phyloP scores from a whole-genome alignment of 345 rosid genomes.

The Brassica cretica region DNA sequence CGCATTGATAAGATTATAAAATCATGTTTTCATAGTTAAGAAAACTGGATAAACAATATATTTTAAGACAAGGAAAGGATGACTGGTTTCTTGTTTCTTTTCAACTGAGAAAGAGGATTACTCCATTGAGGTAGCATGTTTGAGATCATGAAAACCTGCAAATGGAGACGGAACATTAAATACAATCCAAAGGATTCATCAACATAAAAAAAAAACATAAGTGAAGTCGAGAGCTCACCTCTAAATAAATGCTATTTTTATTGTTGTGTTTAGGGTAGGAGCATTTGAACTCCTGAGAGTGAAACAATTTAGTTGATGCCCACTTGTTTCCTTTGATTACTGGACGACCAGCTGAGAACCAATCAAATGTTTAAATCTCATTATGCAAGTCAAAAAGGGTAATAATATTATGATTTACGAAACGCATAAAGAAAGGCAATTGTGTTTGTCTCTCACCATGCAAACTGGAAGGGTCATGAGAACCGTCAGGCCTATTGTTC shows the following conservation, averaged over 20 bases:
- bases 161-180: background rate
- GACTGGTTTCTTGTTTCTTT: background rate
- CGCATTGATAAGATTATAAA: background rate
- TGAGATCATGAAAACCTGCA: constrained; percentile 3
- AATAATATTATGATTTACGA: background rate
- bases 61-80: too few species aligned
- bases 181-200: background rate
- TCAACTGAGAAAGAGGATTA: background rate
- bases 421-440: background rate
- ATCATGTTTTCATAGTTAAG: background rate
- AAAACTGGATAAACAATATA: background rate
- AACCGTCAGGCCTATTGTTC: constrained; percentile 83
- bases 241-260: background rate
- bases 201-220: background rate
- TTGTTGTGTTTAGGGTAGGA: constrained; percentile 28
- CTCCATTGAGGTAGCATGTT: background rate
- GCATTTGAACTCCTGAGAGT: constrained; percentile 41
- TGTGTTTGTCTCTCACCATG: constrained; percentile 55
- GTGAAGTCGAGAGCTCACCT: constrained; percentile 12
- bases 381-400: background rate
- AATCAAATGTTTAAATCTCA: background rate
- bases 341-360: constrained; percentile 71
- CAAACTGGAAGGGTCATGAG: constrained; percentile 68
- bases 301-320: constrained; percentile 94
- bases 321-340: constrained; percentile 88